These are phyloP conservation scores for Tuber microsphaerosporum DNA, from an alignment of 495 filamentous ascomycete species.

Conservation along the genomic window DNA sequence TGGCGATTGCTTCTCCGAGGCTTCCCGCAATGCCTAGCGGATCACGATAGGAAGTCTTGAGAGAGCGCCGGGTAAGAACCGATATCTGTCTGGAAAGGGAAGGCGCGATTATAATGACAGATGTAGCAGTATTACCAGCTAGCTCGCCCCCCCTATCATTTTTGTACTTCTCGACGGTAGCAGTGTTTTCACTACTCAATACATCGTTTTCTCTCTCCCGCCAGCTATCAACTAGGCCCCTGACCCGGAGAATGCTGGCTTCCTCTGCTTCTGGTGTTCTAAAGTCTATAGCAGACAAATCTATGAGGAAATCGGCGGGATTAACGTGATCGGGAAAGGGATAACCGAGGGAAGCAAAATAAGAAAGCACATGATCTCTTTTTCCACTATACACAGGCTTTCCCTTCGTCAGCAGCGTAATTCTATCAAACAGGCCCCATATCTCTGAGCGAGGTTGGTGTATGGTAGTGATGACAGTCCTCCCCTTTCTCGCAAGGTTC, in stretches of 20 bases:
- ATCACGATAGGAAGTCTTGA: slow-evolving; percentile 61
- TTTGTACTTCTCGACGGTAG: neutral
- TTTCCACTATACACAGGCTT: slow-evolving; percentile 59
- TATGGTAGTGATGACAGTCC: slow-evolving; percentile 65
- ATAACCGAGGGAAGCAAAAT: slow-evolving; percentile 54
- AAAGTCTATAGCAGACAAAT: slow-evolving; percentile 63
- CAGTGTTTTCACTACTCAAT: slow-evolving; percentile 9
- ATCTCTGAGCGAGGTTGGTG: slow-evolving; percentile 70
- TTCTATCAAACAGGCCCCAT: slow-evolving; percentile 64
- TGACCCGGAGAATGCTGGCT: slow-evolving; percentile 51
- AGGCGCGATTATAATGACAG: slow-evolving; percentile 7
- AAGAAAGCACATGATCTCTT: slow-evolving; percentile 48
- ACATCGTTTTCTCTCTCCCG: slow-evolving; percentile 36
- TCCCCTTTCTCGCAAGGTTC: slow-evolving; percentile 55
- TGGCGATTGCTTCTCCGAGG: slow-evolving; percentile 56
- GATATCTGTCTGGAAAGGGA: slow-evolving; percentile 54
- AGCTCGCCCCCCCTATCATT: slow-evolving; percentile 11
- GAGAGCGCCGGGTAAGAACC: slow-evolving; percentile 59
- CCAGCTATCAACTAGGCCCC: slow-evolving; percentile 53
- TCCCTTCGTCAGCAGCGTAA: slow-evolving; percentile 58
- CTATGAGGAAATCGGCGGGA: slow-evolving; percentile 66
- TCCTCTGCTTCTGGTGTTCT: slow-evolving; percentile 56
- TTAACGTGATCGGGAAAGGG: slow-evolving; percentile 61
- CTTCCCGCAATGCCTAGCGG: slow-evolving; percentile 64
- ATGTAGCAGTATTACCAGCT: neutral